phyloP scores from a whole-genome alignment of 1,139 yeast genomes.

The Waltiozyma sp. region DNA sequence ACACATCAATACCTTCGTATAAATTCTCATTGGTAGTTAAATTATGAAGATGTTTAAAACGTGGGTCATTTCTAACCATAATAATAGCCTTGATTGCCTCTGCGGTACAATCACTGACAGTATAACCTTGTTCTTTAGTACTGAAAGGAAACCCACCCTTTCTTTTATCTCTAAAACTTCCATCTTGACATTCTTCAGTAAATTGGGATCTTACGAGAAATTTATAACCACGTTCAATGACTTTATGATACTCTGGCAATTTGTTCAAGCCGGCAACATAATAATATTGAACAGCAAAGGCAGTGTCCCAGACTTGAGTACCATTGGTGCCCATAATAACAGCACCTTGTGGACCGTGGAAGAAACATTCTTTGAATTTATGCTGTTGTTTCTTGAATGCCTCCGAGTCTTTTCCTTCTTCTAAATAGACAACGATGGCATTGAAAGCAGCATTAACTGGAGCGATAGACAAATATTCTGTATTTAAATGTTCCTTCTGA shows the following conservation, averaged over 20 bases:
- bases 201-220: constrained; percentile 80
- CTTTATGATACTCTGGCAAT: constrained; percentile 50
- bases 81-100: constrained; percentile 90
- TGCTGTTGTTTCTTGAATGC: constrained; percentile 44
- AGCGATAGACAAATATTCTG: constrained; percentile 79
- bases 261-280: constrained; percentile 74
- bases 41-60: constrained; percentile 35
- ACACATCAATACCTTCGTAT: constrained; percentile 60
- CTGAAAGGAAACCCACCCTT: constrained; percentile 97
- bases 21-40: constrained; percentile 45
- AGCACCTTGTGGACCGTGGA: constrained; percentile 86
- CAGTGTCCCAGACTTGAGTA: constrained; percentile 94
- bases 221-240: constrained; percentile 51
- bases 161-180: constrained; percentile 74
- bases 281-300: constrained; percentile 79
- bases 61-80: constrained; percentile 69
- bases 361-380: constrained; percentile 66
- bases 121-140: constrained; percentile 90
- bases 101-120: constrained; percentile 95
- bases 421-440: constrained; percentile 54
- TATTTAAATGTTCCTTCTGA: constrained; percentile 64
- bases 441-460: constrained; percentile 88
- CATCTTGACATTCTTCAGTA: constrained; percentile 65
- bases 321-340: constrained; percentile 97
- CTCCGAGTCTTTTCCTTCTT: constrained; percentile 61